phyloP scores from a whole-genome alignment of 1,284 basidiomycete genomes.

The Trichosporon faecale region DNA sequence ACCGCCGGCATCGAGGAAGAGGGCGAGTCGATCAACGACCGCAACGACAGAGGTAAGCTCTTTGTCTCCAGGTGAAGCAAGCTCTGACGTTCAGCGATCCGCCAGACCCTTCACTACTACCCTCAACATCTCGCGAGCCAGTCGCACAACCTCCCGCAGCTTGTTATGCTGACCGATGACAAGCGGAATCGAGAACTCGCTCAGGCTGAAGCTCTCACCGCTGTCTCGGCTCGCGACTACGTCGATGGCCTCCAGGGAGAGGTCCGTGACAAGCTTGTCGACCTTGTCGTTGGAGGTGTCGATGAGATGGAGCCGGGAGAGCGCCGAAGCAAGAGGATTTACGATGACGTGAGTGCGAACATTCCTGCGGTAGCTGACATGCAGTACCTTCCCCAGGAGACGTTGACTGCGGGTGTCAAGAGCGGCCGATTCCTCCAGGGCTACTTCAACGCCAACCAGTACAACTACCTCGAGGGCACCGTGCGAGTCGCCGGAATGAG shows the following conservation, averaged over 20 bases:
- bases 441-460: conserved; percentile 91
- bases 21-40: conserved; percentile 67
- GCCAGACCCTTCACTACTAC: conserved; percentile 82
- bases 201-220: conserved; percentile 63
- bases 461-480: conserved; percentile 93
- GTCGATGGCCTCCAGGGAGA: conserved; percentile 66
- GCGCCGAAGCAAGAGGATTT: conserved; percentile 60
- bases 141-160: conserved; percentile 58
- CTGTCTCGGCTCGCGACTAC: conserved; percentile 68
- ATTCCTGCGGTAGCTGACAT: background rate
- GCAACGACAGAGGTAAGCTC: conserved; percentile 77
- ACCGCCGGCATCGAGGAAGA: conserved; percentile 27
- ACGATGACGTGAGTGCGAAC: conserved; percentile 64
- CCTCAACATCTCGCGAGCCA: conserved; percentile 64
- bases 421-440: conserved; percentile 82
- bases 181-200: conserved; percentile 77
- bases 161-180: conserved; percentile 86
- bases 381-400: conserved; percentile 78
- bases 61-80: background rate
- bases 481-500: conserved; percentile 70
- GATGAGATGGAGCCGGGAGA: conserved; percentile 54
- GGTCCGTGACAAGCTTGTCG: conserved; percentile 62
- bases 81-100: conserved; percentile 62
- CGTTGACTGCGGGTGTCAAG: conserved; percentile 78
- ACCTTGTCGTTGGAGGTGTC: conserved; percentile 69